Evolutionary conservation across 345 rosid genomes (phyloP).

Genomic region (Aegle marmelos): DNA sequence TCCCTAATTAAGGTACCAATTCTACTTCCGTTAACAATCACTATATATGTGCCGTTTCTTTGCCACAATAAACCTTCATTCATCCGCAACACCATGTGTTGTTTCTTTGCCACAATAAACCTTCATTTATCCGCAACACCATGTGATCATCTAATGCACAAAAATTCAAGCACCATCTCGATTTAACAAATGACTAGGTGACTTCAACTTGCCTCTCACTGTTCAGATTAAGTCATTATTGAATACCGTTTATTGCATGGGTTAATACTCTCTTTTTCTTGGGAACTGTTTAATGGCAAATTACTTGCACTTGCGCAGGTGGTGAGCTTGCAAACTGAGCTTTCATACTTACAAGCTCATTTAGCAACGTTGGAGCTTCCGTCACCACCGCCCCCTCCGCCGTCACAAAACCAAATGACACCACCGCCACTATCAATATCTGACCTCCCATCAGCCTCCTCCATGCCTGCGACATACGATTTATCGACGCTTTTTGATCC

Average conservation of each 20-base stretch:
- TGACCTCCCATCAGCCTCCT: slow-evolving; percentile 57
- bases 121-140: slow-evolving; percentile 44
- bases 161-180: slow-evolving; percentile 30
- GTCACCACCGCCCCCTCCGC: slow-evolving; percentile 39
- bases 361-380: slow-evolving; percentile 62
- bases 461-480: slow-evolving; percentile 56
- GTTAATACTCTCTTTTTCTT: too few species aligned
- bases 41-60: neutral
- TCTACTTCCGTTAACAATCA: neutral
- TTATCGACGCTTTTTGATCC: slow-evolving; percentile 74
- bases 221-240: too few species aligned
- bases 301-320: slow-evolving; percentile 36
- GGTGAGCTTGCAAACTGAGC: slow-evolving; percentile 80
- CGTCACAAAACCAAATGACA: slow-evolving; percentile 21
- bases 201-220: slow-evolving; percentile 5
- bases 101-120: slow-evolving; percentile 13
- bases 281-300: neutral
- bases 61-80: slow-evolving; percentile 29
- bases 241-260: too few species aligned
- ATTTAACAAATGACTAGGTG: slow-evolving; percentile 13
- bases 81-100: slow-evolving; percentile 42
- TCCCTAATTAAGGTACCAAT: neutral
- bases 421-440: slow-evolving; percentile 62
- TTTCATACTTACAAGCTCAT: slow-evolving; percentile 77
- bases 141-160: slow-evolving; percentile 39